phyloP scores from a whole-genome alignment of 2,329 filamentous ascomycete species.

The Hymenoscyphus repandus region DNA sequence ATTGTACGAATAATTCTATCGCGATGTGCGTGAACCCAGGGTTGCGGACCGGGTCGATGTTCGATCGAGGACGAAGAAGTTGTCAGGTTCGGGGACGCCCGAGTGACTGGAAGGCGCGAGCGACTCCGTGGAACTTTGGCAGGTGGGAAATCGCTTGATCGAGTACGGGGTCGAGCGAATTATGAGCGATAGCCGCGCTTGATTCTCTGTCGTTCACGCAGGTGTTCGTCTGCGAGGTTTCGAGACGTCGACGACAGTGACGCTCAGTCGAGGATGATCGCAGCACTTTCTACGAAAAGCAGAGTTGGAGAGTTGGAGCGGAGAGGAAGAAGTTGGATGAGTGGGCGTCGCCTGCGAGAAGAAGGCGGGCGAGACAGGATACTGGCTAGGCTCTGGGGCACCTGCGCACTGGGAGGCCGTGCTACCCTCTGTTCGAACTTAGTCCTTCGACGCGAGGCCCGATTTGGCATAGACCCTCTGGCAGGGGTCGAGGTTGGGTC shows the following conservation, averaged over 20 bases:
- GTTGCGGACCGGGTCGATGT: not conserved
- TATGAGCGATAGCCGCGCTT: not conserved
- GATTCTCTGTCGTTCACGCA: not conserved
- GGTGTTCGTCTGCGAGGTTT: not conserved
- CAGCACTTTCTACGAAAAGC: not conserved
- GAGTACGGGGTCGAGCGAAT: not conserved
- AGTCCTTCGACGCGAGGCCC: too few species aligned
- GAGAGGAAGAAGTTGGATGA: not conserved
- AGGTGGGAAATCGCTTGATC: not conserved
- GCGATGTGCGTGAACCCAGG: not conserved
- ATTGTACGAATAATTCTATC: not conserved
- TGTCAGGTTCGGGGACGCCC: not conserved
- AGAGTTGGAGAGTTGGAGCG: not conserved
- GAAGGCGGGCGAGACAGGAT: not conserved
- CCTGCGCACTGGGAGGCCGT: not conserved
- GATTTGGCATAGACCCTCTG: too few species aligned
- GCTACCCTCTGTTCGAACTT: not conserved
- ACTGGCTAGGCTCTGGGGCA: not conserved
- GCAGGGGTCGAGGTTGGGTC: too few species aligned
- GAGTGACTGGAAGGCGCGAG: not conserved
- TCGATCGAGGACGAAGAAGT: not conserved
- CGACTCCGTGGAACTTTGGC: not conserved
- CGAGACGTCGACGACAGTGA: not conserved
- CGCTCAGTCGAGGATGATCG: too few species aligned
- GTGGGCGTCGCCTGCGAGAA: not conserved